phyloP scores from a whole-genome alignment of 2,329 filamentous ascomycete genomes.

The Colletotrichum musae region DNA sequence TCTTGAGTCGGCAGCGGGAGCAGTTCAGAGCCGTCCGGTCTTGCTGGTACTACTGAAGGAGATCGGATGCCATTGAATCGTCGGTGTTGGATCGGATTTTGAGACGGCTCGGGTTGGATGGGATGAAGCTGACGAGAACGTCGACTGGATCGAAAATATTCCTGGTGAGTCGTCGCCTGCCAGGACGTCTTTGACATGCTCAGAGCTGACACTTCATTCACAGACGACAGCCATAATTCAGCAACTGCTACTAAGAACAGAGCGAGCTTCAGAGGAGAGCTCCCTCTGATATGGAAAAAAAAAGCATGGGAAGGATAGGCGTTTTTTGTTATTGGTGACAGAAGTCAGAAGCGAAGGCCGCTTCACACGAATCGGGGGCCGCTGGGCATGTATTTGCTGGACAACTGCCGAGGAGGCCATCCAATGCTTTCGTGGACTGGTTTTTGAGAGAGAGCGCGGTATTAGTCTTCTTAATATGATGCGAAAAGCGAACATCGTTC shows the following conservation, averaged over 20 bases:
- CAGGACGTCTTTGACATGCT: neutral
- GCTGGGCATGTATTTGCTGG: too few species aligned
- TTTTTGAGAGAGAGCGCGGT: too few species aligned
- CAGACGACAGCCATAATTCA: neutral
- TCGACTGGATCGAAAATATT: neutral
- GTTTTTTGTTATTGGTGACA: too few species aligned
- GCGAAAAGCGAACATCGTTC: too few species aligned
- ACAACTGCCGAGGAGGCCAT: too few species aligned
- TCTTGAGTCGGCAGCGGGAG: slow-evolving; percentile 21
- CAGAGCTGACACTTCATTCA: neutral
- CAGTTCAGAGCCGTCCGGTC: slow-evolving; percentile 10
- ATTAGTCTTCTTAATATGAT: too few species aligned
- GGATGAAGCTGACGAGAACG: neutral
- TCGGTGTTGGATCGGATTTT: neutral
- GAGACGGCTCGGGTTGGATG: neutral
- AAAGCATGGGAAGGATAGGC: too few species aligned
- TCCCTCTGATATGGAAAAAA: too few species aligned
- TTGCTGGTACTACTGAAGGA: slow-evolving; percentile 16
- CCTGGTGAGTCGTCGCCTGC: neutral
- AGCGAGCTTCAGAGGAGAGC: neutral
- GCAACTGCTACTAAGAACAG: neutral
- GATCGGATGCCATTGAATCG: neutral
- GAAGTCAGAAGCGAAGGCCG: too few species aligned
- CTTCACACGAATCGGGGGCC: too few species aligned
- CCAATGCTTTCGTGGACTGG: too few species aligned